A percentile compares a stretch with the other conserved stretches of the same genome.
These are phyloP conservation scores for Meira nashicola DNA, from an alignment of 1,284 basidiomycete genomes.

Conservation along the genomic window DNA sequence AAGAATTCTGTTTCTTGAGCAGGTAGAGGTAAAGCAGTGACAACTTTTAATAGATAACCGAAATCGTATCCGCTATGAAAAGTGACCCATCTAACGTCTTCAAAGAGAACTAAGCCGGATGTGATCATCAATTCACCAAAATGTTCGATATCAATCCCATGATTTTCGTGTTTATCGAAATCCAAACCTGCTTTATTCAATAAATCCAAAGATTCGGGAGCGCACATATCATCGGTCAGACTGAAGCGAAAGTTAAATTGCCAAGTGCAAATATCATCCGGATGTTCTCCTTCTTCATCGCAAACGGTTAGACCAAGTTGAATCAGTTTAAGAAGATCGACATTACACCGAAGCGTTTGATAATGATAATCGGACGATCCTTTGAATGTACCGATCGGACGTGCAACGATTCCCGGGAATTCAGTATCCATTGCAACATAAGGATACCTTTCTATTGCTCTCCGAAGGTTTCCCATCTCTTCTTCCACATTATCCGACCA, in stretches of 20 bases:
- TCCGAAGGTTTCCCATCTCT: constrained; percentile 83
- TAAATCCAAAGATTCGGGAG: constrained; percentile 90
- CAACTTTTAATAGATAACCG: constrained; percentile 92
- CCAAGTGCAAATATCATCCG: constrained; percentile 80
- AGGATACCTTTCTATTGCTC: constrained; percentile 81
- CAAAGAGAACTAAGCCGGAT: constrained; percentile 81
- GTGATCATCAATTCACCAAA: constrained; percentile 98
- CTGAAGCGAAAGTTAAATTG: constrained; percentile 99
- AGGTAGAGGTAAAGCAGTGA: constrained; percentile 82
- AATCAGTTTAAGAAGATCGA: constrained; percentile 94
- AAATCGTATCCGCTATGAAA: constrained; percentile 99
- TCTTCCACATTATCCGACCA: constrained; percentile 89
- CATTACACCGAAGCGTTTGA: constrained; percentile 93
- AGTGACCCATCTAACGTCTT: constrained; percentile 92
- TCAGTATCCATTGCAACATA: constrained; percentile 99
- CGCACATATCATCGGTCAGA: constrained; percentile 93
- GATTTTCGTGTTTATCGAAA: constrained; percentile 84
- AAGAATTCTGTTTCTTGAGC: constrained; percentile 87
- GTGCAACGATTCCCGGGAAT: constrained; percentile 95
- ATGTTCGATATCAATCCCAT: constrained; percentile 86
- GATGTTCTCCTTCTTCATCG: constrained; percentile 85
- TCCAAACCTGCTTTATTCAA: constrained; percentile 93
- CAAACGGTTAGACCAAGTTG: constrained; percentile 92
- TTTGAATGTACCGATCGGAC: constrained; percentile 92
- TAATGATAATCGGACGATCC: constrained; percentile 98